phyloP scores from a whole-genome alignment of 2,329 filamentous ascomycete species.

The Microthyrium microscopicum region DNA sequence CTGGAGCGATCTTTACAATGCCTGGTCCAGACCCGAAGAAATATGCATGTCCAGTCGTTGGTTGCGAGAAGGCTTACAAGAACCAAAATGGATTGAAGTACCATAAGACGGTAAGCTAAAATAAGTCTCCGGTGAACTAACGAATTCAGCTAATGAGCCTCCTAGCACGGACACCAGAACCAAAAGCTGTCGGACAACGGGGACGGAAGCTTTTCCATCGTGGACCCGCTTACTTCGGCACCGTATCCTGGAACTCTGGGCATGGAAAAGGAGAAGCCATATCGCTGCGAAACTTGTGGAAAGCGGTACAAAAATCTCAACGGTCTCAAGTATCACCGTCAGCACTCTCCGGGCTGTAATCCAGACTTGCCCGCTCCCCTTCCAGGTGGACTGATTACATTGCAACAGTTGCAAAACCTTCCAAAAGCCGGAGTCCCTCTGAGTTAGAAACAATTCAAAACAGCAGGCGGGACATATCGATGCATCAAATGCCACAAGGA shows the following conservation, averaged over 20 bases:
- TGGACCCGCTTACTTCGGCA: slow-evolving; percentile 84
- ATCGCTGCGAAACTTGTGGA: slow-evolving; percentile 89
- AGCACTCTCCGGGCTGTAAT: slow-evolving; percentile 73
- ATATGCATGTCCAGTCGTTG: slow-evolving; percentile 93
- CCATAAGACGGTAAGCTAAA: slow-evolving; percentile 44
- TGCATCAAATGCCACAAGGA: too few relatives aligned
- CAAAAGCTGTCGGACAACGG: slow-evolving; percentile 94
- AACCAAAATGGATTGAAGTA: slow-evolving; percentile 98
- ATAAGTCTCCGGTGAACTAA: slow-evolving; percentile 6
- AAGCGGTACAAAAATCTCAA: slow-evolving; percentile 99
- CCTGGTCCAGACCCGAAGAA: slow-evolving; percentile 74
- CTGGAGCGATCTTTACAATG: slow-evolving; percentile 21
- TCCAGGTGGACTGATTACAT: too few relatives aligned
- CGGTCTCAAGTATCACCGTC: slow-evolving; percentile 75
- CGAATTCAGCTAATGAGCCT: slow-evolving; percentile 6
- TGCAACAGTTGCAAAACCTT: too few relatives aligned
- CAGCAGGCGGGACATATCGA: too few relatives aligned
- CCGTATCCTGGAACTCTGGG: slow-evolving; percentile 91
- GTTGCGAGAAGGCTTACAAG: slow-evolving; percentile 98
- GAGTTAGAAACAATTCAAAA: too few relatives aligned
- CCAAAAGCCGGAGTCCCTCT: too few relatives aligned
- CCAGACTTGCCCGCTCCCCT: too few relatives aligned
- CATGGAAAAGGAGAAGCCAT: slow-evolving; percentile 99
- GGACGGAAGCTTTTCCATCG: slow-evolving; percentile 94
- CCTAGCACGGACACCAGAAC: slow-evolving; percentile 77